Conservation (phyloP, 257 asterid genomes). For the Coffea eugenioides region DNA sequence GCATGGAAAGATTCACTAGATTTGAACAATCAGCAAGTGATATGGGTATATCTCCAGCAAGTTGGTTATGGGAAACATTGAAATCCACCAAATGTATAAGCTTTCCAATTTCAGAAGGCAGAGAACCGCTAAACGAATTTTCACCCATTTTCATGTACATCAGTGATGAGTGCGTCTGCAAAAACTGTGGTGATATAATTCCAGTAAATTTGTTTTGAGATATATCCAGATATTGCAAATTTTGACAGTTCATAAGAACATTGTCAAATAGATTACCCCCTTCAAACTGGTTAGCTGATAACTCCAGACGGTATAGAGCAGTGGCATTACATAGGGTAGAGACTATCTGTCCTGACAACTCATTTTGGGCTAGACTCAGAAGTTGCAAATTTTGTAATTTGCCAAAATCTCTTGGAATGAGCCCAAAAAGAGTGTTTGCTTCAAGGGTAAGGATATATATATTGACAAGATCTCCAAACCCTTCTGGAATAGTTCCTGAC, state of each 20-base stretch:
- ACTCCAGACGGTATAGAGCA: neutral
- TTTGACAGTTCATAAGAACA: constrained; percentile 11
- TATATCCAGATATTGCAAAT: constrained; percentile 17
- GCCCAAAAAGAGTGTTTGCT: constrained; percentile 12
- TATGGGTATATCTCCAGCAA: neutral
- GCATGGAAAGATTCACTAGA: neutral
- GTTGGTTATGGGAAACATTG: neutral
- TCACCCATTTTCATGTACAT: neutral
- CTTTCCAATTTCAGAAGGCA: neutral
- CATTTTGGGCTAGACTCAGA: neutral
- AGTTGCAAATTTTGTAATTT: constrained; percentile 9
- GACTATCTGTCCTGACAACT: neutral
- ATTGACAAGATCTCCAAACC: constrained; percentile 18
- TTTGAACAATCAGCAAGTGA: neutral
- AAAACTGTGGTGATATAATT: neutral
- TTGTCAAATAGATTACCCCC: constrained; percentile 14
- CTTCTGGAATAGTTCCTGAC: constrained; percentile 29
- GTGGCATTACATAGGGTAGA: neutral
- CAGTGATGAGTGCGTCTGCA: neutral
- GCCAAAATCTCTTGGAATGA: constrained; percentile 31
- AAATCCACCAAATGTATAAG: neutral
- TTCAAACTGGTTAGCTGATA: constrained; percentile 3
- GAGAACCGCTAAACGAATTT: neutral
- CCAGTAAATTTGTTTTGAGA: neutral
- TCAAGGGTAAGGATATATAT: neutral